Evolutionary conservation across 2,329 filamentous ascomycete species (phyloP), one percentile per base, ranked within the genome.

Genomic region (Pyrenophora graminea): DNA sequence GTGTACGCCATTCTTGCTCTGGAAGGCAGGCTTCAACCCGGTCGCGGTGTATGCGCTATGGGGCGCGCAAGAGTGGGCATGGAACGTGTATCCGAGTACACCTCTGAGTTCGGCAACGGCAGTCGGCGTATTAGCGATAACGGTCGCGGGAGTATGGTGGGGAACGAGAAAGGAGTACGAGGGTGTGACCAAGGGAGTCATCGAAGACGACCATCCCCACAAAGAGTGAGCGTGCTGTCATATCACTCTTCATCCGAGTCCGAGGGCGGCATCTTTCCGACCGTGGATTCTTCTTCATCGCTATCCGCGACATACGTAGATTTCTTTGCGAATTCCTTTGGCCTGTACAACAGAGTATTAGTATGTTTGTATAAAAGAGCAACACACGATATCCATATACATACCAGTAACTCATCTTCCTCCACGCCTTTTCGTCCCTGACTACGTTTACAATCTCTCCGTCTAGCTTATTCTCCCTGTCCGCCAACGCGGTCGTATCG

Each of bases 391-490:
- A 56, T 47, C 55, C 73, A 43, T 23, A 43, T 42, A 19, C 67
- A 34, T 62, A 73, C 94, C 94, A 97, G 71, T 93, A 99, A 8
- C 79, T 66, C 77, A 89, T 86, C 76, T 96, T 96, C 67, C 91
- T 85, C 94, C 94, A 99, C 37, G 81, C 80, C 76, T 90, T 95
- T 77, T 97, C 92, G 67, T 97, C 91, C 32, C 90, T 82, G 32
- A 97, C 91, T 31, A 97, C 85, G 68, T 97, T 97, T 61, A 96
- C 81, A 64, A 99, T 97, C 73, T 96, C 90, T 12, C 93, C 94
- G 45, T 84, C 82, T 10, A 96, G 83, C 72, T 91, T 91, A 64
- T 91, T 91, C 38, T 88, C 86, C 44, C 86, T 77, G 19, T 82
- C 84, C 23, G 85, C 84, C 32, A 86, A 79, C 2, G 82, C 79